Conservation (phyloP, 192 early-diverging fungal genomes). For the Geranomyces variabilis region DNA sequence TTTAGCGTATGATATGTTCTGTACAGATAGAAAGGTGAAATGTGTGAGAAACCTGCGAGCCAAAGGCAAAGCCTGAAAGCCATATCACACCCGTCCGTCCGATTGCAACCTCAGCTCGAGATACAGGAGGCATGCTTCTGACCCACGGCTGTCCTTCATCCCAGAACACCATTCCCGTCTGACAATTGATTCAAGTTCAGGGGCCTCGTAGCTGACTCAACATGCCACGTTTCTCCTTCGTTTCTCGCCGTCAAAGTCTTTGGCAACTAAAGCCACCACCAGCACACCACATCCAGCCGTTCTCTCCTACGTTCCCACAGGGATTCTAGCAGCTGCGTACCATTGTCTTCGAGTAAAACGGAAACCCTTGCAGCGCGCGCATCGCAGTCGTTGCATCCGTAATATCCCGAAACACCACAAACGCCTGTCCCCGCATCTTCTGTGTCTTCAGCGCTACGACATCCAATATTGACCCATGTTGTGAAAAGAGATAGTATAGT, state of each 20-base stretch:
- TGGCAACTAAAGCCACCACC: slow-evolving; percentile 4
- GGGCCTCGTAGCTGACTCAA: too few species aligned
- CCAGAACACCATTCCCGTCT: too few species aligned
- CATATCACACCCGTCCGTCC: too few species aligned
- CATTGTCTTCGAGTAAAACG: slow-evolving; percentile 80
- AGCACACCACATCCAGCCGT: not conserved
- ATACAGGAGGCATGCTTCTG: too few species aligned
- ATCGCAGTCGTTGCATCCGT: slow-evolving; percentile 82
- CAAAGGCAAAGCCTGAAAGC: too few species aligned
- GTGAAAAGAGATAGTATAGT: slow-evolving; percentile 83
- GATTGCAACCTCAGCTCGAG: too few species aligned
- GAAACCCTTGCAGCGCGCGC: slow-evolving; percentile 84
- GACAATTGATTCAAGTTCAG: too few species aligned
- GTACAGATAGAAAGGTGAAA: too few species aligned
- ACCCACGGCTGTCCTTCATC: too few species aligned
- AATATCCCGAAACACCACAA: slow-evolving; percentile 87
- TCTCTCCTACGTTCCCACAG: not conserved
- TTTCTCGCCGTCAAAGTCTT: too few species aligned
- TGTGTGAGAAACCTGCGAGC: too few species aligned
- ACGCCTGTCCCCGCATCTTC: slow-evolving; percentile 93
- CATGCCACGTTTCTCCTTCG: too few species aligned
- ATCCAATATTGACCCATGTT: slow-evolving; percentile 85
- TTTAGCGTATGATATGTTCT: slow-evolving; percentile 79
- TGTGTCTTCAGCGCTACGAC: slow-evolving; percentile 81
- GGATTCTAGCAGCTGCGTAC: slow-evolving; percentile 53